Evolutionary conservation across 2,329 filamentous ascomycete species (phyloP), one percentile per base, ranked within the genome.

Genomic region (Davidsoniella eucalypti): DNA sequence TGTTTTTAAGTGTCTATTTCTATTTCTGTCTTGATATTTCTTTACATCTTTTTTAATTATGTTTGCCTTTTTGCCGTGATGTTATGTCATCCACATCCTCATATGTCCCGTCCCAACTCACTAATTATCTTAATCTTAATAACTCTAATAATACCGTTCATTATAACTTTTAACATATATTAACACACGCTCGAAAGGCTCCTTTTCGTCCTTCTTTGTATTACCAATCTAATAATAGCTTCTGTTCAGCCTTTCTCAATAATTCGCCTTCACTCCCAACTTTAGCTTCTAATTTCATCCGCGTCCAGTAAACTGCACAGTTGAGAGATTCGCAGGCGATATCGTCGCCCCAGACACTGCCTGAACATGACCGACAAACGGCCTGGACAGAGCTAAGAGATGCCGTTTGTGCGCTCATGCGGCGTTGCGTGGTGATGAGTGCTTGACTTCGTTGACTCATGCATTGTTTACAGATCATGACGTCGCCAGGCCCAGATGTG

Each of bases 261-360:
- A 49, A 29, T 9, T 43, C 58, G 59, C 57, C 60, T 59, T 71
- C 68, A 2, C 61, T 61, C 36, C 62, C 59, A 43, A 70, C 61
- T 56, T 65, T 69, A 8, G 72, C 70, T 18, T 63, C 63, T 60
- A 84, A 78, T 62, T 78, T 82, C 49, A 77, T 72, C 12, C 86
- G 67, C 29, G 80, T 80, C 65, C 94, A 96, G 57, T 94, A 96
- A 0, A 94, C 86, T 0, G 88, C 84, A 61, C 92, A 98, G 64
- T 94, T 90, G 61, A 84, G 78, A 62, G 84, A 94, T 60, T 94
- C 87, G 61, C 92, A 98, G 39, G 65, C 71, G n/a, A 95, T 80
- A 33, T 83, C 78, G 37, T 95, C 90, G 2, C 77, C 68, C 55
- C 79, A 82, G 3, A 82, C 71, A 16, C 88, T 61, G 0, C 78